Conservation (phyloP, 2,329 filamentous ascomycete species). For the Colletotrichum lindemuthianum region DNA sequence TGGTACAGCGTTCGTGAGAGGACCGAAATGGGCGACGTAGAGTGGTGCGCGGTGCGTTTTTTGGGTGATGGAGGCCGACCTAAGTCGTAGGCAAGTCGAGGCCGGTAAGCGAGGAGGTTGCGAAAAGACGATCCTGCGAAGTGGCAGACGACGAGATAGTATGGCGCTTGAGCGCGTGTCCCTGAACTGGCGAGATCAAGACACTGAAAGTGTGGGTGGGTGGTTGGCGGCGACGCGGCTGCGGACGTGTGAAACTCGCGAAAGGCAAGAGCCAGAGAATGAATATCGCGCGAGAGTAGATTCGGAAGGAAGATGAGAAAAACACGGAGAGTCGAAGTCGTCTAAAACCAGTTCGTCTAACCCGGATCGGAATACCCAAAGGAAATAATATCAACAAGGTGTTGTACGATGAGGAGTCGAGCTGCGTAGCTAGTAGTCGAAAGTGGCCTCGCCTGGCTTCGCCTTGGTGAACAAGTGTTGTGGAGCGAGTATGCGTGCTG, state of each 20-base stretch:
- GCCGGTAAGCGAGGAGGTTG: neutral
- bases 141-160: slow-evolving; percentile 9
- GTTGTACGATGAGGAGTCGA: slow-evolving; percentile 24
- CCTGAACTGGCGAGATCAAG: slow-evolving; percentile 9
- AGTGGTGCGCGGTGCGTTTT: neutral
- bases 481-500: slow-evolving; percentile 11
- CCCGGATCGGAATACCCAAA: slow-evolving; percentile 45
- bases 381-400: slow-evolving; percentile 38
- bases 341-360: slow-evolving; percentile 55
- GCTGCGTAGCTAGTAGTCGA: slow-evolving; percentile 20
- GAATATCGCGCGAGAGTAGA: slow-evolving; percentile 34
- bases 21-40: slow-evolving; percentile 4
- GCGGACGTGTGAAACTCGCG: slow-evolving; percentile 14
- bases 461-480: slow-evolving; percentile 11
- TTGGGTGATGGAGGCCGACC: neutral
- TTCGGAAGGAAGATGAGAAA: slow-evolving; percentile 20
- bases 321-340: slow-evolving; percentile 34
- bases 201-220: neutral
- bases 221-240: neutral
- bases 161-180: neutral
- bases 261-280: slow-evolving; percentile 18
- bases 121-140: slow-evolving; percentile 2
- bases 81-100: neutral
- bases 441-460: neutral
- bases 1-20: slow-evolving; percentile 2